A percentile compares a stretch with the other conserved stretches of the same genome.
Conservation (phyloP, 257 asterid species). For the Pogostemon cablin region DNA sequence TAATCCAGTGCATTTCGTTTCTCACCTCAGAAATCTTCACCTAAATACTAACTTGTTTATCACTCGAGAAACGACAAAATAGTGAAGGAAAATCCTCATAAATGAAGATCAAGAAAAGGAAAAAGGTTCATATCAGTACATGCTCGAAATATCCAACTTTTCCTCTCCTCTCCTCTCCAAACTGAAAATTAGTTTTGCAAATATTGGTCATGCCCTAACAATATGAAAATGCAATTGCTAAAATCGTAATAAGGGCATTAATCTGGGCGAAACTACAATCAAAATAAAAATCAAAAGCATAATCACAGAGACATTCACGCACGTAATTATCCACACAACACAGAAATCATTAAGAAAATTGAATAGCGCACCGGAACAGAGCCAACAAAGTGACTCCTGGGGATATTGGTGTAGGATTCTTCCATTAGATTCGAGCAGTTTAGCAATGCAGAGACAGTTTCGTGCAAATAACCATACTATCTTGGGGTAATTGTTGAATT, state of each 20-base stretch:
- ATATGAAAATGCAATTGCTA: slow-evolving; percentile 24
- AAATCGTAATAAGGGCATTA: slow-evolving; percentile 16
- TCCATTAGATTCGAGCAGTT: slow-evolving; percentile 51
- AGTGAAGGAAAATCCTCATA: slow-evolving; percentile 16
- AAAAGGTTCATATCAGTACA: slow-evolving; percentile 2
- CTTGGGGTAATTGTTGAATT: slow-evolving; percentile 27
- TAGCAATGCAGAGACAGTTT: slow-evolving; percentile 23
- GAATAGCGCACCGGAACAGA: slow-evolving; percentile 78
- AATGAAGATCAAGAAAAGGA: slow-evolving; percentile 20
- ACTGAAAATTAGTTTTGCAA: slow-evolving; percentile 11
- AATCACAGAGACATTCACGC: slow-evolving; percentile 2
- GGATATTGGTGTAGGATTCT: slow-evolving; percentile 62
- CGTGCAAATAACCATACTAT: slow-evolving; percentile 18
- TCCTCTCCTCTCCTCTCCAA: background rate
- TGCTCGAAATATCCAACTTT: slow-evolving; percentile 7
- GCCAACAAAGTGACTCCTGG: slow-evolving; percentile 81
- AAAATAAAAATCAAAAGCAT: slow-evolving; percentile 13
- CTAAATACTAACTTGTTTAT: slow-evolving; percentile 8
- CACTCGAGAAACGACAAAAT: background rate
- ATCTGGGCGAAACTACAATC: slow-evolving; percentile 14
- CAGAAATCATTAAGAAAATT: slow-evolving; percentile 8
- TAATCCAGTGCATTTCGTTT: background rate
- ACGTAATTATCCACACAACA: background rate
- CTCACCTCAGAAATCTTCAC: slow-evolving; percentile 15
- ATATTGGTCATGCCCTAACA: slow-evolving; percentile 9